Base-by-base conservation (phyloP, 768 basidiomycete species). In the Mycena vulgaris region DNA sequence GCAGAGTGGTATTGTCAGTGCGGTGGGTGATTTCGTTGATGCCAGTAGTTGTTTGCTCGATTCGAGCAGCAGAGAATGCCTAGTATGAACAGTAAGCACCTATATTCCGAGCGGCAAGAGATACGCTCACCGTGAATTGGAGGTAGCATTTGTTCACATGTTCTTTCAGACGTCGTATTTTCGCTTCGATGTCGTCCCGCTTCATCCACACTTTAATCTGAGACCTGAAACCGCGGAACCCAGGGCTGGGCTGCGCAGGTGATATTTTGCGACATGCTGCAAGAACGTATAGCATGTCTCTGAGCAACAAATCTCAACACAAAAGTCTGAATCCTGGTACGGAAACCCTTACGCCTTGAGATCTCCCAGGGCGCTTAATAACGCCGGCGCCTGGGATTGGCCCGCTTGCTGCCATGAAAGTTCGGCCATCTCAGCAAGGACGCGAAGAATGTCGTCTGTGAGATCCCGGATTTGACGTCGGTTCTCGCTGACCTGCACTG, bases 151-250 rank as follows among this genome's bases (percentile, higher is more conserved):
- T 61, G 16, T 55, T 69, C 3, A 65, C 63, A 69, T 61, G 71
- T 14, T 65, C 68, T 52, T 65, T 68, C 48, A 72, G 40, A 40
- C 25, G 27, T 3, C 25, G 7, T 16, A 72, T 68, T 40, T 69
- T 39, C 0, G 10, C 30, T 42, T 72, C 71, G 8, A 72, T n/a
- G 19, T 72, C 57, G 25, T 72, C 68, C 6, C 67, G 71, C 56
- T 72, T 72, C 4, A 56, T 30, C 71, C 71, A 72, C 1, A 28
- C 49, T 30, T 66, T 66, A 25, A 70, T 3, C 27, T 70, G 62
- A 9, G 64, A 56, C 40, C 31, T n/a, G 23, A 70, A 27, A 0
- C 31, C 42, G 28, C 69, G 57, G 5, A 70, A 19, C 1, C 69
- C 63, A n/a, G n/a, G n/a, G 21, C 17, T 14, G 8, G 3, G 45